Percentiles rank a stretch among this genome's conserved stretches.
phyloP scores from a whole-genome alignment of 2,329 filamentous ascomycete species.

The Xylariaceae sp. region DNA sequence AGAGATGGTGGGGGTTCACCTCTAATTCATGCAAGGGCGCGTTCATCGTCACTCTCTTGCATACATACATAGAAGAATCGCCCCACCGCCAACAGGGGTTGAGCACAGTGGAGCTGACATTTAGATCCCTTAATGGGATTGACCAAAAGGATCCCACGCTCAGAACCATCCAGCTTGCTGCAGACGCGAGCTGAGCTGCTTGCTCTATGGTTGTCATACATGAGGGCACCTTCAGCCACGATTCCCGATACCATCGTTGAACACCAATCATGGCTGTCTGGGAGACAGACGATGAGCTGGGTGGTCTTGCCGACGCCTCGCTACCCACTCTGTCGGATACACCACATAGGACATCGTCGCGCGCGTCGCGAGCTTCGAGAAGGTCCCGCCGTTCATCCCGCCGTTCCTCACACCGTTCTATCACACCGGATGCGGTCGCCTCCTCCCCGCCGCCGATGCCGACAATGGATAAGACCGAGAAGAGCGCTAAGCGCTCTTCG shows the following conservation, averaged over 20 bases:
- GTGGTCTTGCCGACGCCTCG: conserved; percentile 57
- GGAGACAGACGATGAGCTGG: conserved; percentile 67
- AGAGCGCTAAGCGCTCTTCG: conserved; percentile 54
- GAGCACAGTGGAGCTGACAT: conserved; percentile 14
- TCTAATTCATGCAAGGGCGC: conserved; percentile 30
- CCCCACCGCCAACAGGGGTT: conserved; percentile 27
- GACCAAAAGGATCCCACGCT: too few species aligned
- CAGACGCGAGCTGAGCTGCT: conserved; percentile 13
- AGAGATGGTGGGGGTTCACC: conserved; percentile 31
- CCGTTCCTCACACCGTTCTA: too few species aligned
- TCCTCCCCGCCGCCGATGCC: conserved; percentile 60
- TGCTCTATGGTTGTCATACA: conserved; percentile 18
- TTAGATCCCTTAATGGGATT: conserved; percentile 26
- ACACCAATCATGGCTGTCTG: conserved; percentile 53
- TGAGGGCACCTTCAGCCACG: conserved; percentile 15
- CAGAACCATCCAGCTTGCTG: conserved; percentile 11
- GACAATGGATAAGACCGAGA: conserved; percentile 46
- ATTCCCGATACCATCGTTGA: conserved; percentile 14
- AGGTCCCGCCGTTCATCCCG: conserved; percentile 67
- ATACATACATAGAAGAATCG: conserved; percentile 19
- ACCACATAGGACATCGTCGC: conserved; percentile 73
- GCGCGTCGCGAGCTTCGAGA: conserved; percentile 63
- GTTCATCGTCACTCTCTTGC: conserved; percentile 22
- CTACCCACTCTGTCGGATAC: conserved; percentile 73
- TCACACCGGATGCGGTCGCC: conserved; percentile 60